Base-by-base conservation (phyloP, 148 eudicot species). In the Rhododendron griersonianum region DNA sequence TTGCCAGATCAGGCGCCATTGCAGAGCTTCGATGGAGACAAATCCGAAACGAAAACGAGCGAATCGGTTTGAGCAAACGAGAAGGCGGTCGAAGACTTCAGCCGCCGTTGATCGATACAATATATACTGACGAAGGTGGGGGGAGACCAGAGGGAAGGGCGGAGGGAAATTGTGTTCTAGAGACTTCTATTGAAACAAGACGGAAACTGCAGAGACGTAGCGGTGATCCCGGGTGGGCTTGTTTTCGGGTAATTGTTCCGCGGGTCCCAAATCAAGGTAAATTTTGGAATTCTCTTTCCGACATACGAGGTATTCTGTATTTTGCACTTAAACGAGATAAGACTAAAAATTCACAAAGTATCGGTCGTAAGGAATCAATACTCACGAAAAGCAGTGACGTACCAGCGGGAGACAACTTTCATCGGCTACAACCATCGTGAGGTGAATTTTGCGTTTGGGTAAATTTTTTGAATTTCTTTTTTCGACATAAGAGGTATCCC, bases 1-100 rank as follows among this genome's bases (percentile, higher is more conserved):
- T 80, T 11, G 81, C 86, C 19, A 39, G 65, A 47, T 84, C 86
- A 83, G 75, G 15, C 63, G 84, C 76, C 84, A 65, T 65, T 65
- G 75, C 77, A 5, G 15, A 80, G 23, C 61, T 80, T 50, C 61
- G 16, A 16, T 5, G 39, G 82, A 80, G 61, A 80, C 19, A 47
- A 10, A 25, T 44, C 33, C 4, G 44, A 6, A 5, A 71, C 19
- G 18, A 5, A 13, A 14, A 33, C 19, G 39, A 14, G 3, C 2
- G 19, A 14, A 71, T 7, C 6, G 3, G n/a, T 25, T 50, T 80
- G 61, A 28, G 59, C 61, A 28, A 80, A 50, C 39, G 23, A 80
- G 55, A 14, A 25, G 82, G 39, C 18, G 16, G 39, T 50, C 1
- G 37, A 2, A 28, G 11, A 15, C 8, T 7, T 8, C 33, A 14